Evolutionary conservation across 495 filamentous ascomycete species (phyloP).

Genomic region (Entonaema liquescens): DNA sequence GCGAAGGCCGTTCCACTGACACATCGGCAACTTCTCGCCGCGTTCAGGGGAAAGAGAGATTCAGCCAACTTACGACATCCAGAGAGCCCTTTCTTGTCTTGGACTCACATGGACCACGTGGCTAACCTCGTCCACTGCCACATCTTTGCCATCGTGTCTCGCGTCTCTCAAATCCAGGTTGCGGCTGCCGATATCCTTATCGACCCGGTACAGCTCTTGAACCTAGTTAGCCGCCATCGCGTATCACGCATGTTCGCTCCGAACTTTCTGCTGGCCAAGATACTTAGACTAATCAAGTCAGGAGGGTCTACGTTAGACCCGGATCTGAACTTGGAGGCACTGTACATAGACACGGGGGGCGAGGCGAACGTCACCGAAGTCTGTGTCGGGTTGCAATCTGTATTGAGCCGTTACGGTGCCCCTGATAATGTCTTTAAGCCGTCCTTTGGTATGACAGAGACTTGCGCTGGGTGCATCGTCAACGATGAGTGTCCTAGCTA

Average conservation of each 20-base stretch:
- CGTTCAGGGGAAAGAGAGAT: conserved; percentile 55
- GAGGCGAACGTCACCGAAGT: conserved; percentile 39
- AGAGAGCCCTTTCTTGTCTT: conserved; percentile 56
- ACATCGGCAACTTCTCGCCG: conserved; percentile 57
- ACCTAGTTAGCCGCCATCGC: conserved; percentile 52
- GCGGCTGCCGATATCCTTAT: conserved; percentile 51
- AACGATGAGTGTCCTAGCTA: conserved; percentile 48
- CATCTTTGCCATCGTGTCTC: conserved; percentile 53
- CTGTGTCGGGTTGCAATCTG: conserved; percentile 23
- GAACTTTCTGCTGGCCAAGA: conserved; percentile 62
- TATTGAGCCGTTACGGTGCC: conserved; percentile 49
- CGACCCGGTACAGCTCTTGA: conserved; percentile 53
- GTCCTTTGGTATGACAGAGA: conserved; percentile 67
- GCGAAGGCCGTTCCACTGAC: conserved; percentile 62
- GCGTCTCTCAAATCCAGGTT: conserved; percentile 60
- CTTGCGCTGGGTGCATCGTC: conserved; percentile 59
- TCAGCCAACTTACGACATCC: background rate
- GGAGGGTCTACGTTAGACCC: background rate
- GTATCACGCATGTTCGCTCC: conserved; percentile 62
- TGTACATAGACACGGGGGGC: conserved; percentile 33
- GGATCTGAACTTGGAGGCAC: background rate
- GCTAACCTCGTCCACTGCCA: conserved; percentile 62
- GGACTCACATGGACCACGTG: conserved; percentile 65
- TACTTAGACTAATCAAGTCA: conserved; percentile 15
- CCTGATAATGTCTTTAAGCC: conserved; percentile 53